phyloP scores from a whole-genome alignment of 257 asterid species.

The Solanum paucissectum region DNA sequence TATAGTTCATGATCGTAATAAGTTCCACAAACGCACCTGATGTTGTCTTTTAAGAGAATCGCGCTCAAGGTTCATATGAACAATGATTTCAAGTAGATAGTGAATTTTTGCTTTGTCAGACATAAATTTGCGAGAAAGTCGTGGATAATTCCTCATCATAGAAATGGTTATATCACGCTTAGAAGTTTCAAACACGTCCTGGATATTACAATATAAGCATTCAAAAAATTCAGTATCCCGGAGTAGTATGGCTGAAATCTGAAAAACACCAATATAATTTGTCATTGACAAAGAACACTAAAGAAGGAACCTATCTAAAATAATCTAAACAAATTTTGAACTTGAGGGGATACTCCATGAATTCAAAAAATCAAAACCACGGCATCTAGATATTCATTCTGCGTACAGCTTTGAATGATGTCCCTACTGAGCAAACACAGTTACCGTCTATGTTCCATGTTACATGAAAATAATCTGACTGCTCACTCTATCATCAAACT shows the following conservation, averaged over 20 bases:
- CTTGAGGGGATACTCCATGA: too few relatives aligned
- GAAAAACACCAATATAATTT: not conserved
- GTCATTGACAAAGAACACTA: not conserved
- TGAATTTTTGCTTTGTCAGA: too few relatives aligned
- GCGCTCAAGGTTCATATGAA: too few relatives aligned
- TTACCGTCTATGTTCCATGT: too few relatives aligned
- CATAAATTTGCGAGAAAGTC: conserved; percentile 68
- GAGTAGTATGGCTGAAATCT: not conserved
- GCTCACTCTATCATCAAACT: too few relatives aligned
- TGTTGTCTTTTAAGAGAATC: too few relatives aligned
- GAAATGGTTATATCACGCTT: conserved; percentile 61
- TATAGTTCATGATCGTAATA: too few relatives aligned
- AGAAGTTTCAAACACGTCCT: conserved; percentile 63
- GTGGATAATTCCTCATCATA: conserved; percentile 85
- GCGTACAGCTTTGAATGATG: not conserved
- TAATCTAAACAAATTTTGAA: not conserved
- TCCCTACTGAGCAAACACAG: not conserved
- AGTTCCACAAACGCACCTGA: too few relatives aligned
- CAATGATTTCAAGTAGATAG: too few relatives aligned
- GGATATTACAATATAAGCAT: conserved; percentile 14
- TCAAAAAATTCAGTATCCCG: not conserved
- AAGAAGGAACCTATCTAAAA: not conserved
- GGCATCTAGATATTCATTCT: too few relatives aligned
- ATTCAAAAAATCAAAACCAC: too few relatives aligned
- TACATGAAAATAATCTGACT: too few relatives aligned